Evolutionary conservation across 208 protist genomes (phyloP).

Genomic region (Leishmania guyanensis): DNA sequence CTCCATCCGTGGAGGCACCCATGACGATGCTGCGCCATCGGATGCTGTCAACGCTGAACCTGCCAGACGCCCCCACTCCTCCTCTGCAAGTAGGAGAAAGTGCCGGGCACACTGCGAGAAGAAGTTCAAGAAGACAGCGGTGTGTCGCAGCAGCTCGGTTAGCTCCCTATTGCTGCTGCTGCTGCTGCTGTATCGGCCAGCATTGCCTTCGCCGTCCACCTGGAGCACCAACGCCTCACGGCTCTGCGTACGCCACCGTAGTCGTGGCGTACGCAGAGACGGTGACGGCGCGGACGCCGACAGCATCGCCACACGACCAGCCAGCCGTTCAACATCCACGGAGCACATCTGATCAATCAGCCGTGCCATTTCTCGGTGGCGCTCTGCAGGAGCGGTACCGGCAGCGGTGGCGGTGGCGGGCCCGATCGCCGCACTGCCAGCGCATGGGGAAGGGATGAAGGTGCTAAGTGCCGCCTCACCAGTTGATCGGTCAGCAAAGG

Average conservation of each 20-base stretch:
- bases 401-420: background rate
- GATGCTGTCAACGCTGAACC: background rate
- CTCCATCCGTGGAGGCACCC: background rate
- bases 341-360: slow-evolving; percentile 44
- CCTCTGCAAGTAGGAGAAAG: slow-evolving; percentile 17
- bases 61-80: background rate
- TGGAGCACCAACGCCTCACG: background rate
- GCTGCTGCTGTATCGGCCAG: background rate
- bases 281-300: background rate
- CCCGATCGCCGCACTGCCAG: background rate
- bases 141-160: slow-evolving; percentile 23
- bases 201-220: background rate
- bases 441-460: background rate
- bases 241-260: slow-evolving; percentile 15
- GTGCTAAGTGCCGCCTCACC: background rate
- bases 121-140: slow-evolving; percentile 21
- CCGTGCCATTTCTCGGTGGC: slow-evolving; percentile 27
- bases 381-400: background rate
- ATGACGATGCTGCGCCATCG: background rate
- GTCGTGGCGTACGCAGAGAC: slow-evolving; percentile 6
- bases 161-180: slow-evolving; percentile 1
- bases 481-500: background rate
- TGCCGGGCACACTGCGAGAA: slow-evolving; percentile 23
- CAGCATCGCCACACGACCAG: slow-evolving; percentile 20
- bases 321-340: slow-evolving; percentile 30